Percentiles rank a stretch among this genome's conserved stretches.
These are phyloP conservation scores for Pichia terricola DNA, from an alignment of 1,139 yeast species.

Conservation along the genomic window DNA sequence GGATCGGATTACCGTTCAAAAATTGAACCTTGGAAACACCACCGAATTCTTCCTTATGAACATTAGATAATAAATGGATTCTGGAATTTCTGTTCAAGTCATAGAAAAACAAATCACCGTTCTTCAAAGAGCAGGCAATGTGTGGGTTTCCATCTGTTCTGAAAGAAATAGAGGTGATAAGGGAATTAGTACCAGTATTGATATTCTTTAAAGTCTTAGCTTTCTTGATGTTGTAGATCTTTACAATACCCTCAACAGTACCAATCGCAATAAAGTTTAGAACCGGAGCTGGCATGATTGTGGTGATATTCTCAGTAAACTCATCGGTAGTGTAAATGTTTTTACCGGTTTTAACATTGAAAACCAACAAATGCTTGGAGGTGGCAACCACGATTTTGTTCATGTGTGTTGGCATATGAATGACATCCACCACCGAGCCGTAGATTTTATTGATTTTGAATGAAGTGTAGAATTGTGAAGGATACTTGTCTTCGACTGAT, in stretches of 20 bases:
- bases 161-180: slow-evolving; percentile 69
- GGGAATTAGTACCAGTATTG: slow-evolving; percentile 42
- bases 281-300: slow-evolving; percentile 77
- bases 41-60: slow-evolving; percentile 67
- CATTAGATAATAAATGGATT: slow-evolving; percentile 63
- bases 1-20: slow-evolving; percentile 85
- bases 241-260: slow-evolving; percentile 56
- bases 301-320: slow-evolving; percentile 44
- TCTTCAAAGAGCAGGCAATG: slow-evolving; percentile 66
- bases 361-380: slow-evolving; percentile 43
- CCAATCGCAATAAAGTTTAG: slow-evolving; percentile 80
- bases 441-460: slow-evolving; percentile 48
- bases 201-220: slow-evolving; percentile 52
- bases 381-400: slow-evolving; percentile 82
- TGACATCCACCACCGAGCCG: slow-evolving; percentile 59
- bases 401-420: slow-evolving; percentile 87
- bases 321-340: slow-evolving; percentile 51
- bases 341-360: slow-evolving; percentile 74
- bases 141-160: slow-evolving; percentile 89
- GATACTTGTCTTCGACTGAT: slow-evolving; percentile 30
- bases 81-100: slow-evolving; percentile 67
- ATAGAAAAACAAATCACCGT: slow-evolving; percentile 80
- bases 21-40: slow-evolving; percentile 74
- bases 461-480: slow-evolving; percentile 60
- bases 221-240: slow-evolving; percentile 58